Evolutionary conservation across 306 rosid species (phyloP), one percentile per base, ranked within the genome.

Genomic region (Malus sylvestris): DNA sequence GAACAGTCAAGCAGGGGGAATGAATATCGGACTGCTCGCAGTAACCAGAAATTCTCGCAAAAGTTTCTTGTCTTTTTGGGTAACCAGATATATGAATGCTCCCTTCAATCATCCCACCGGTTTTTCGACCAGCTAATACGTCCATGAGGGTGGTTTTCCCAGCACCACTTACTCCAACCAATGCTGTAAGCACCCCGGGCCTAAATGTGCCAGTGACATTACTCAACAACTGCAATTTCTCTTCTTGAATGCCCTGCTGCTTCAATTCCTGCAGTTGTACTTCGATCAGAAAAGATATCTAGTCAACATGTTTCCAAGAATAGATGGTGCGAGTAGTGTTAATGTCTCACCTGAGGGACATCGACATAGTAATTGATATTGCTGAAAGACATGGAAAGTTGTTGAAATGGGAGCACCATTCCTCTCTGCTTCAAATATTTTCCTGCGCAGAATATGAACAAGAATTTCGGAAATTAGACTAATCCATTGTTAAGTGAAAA

Each of bases 391-490:
- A 96, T 88, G 45, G 91, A 87, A 59, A 96, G 96, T 78, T 87
- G 98, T 87, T 92, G 99, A 85, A 96, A 96, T 74, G 99, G 99
- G 71, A 96, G 98, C 79, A 92, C 98, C 99, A 96, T 96, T 84
- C 99, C 99, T 78, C 75, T 91, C 82, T 91, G 96, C 85, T 88
- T 91, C 81, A 88, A 87, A 75, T 91, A 84, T 78, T 89, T 92
- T 83, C 89, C 99, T 96, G 92, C 62, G 29, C 79, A 73, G 76
- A 78, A 78, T 35, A 30, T 70, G 72, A 85, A 27, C 70, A 72
- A 61, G 79, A 76, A 53, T 53, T 69, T 64, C 64, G 57, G 61
- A 68, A 61, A 8, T 62, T 18, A 10, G 46, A 58, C 29, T 2
- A 14, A 58, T 35, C 53, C n/a, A 16, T 73, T 13, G 13, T 27